Base-by-base conservation (phyloP, 345 rosid genomes). In the Eucalyptus erythrocorys region DNA sequence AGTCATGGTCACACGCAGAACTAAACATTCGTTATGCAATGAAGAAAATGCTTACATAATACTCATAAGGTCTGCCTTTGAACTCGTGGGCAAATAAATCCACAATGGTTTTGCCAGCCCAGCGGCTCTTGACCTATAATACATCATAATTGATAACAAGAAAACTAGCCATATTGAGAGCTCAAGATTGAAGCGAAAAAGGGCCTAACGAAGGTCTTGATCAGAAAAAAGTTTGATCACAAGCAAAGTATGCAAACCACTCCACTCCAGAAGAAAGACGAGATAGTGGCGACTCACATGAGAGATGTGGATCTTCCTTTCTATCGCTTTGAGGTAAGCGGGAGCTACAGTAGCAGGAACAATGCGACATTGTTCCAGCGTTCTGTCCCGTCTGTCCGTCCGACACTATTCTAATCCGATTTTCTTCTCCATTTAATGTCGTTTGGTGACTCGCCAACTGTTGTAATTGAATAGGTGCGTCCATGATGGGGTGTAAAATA, bases 41-140 rank as follows among this genome's bases (percentile, higher is more conserved):
- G 71, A 87, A 53, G 76, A 34, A 59, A 26, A 85, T 32, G 80
- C 85, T 84, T 94, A 96, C 99, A 92, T 97, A 97, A 91, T 97
- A 98, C 21, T 97, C 98, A 89, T 94, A 95, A 85, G 94, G 93
- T 34, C 99, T 91, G 88, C 98, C 99, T 93, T 92, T 93, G 91
- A 98, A 98, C 89, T 98, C 99, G 34, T 98, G 95, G 0, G 99
- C 94, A 71, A 97, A 98, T 90, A 97, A 96, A 91, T 98, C 98
- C 24, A 96, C 98, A 6, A 98, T 95, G 14, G 97, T 93, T 91
- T 98, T 98, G 71, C 98, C 99, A 5, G 96, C 93, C 98, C 98
- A 97, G 14, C 99, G 97, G 66, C 94, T 95, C 88, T 97, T 96
- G 87, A 93, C 98, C 99, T 97, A 48, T 48, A 55, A 14, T 22